Evolutionary conservation across 352 stramenopile species (phyloP).

Genomic region (Phytophthora fragariae): DNA sequence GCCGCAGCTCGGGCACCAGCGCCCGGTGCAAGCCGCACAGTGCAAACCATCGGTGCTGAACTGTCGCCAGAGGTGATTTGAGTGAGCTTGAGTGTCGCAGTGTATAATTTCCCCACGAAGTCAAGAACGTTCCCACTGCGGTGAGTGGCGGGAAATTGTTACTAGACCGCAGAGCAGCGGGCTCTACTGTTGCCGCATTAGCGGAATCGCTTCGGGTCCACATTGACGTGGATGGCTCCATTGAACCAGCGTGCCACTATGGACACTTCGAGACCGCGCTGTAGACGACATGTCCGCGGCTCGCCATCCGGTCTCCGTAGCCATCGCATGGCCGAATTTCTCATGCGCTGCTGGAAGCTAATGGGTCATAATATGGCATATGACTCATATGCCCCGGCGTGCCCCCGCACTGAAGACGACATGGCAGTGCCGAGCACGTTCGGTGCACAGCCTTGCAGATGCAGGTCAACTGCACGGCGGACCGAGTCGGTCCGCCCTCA

Average conservation of each 20-base stretch:
- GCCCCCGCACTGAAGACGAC: background rate
- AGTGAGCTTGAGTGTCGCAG: constrained; percentile 32
- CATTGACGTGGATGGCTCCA: constrained; percentile 28
- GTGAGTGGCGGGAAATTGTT: background rate
- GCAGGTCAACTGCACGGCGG: constrained; percentile 15
- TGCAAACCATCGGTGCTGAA: constrained; percentile 31
- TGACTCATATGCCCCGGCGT: background rate
- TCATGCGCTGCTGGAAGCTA: constrained; percentile 2
- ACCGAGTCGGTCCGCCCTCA: constrained; percentile 16
- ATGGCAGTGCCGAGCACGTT: background rate
- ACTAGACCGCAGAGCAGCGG: background rate
- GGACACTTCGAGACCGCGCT: constrained; percentile 4
- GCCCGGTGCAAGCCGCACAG: background rate
- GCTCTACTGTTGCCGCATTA: background rate
- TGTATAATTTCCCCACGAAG: constrained; percentile 32
- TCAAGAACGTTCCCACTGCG: background rate
- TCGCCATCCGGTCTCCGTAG: background rate
- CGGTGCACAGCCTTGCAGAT: background rate
- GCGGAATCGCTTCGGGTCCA: constrained; percentile 7
- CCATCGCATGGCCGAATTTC: constrained; percentile 27
- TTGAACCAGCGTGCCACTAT: constrained; percentile 32
- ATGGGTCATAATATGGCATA: background rate
- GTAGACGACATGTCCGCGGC: background rate
- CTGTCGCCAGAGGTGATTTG: constrained; percentile 43
- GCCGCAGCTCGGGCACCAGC: background rate